phyloP scores from a whole-genome alignment of 768 basidiomycete genomes.

The Russula sp. region DNA sequence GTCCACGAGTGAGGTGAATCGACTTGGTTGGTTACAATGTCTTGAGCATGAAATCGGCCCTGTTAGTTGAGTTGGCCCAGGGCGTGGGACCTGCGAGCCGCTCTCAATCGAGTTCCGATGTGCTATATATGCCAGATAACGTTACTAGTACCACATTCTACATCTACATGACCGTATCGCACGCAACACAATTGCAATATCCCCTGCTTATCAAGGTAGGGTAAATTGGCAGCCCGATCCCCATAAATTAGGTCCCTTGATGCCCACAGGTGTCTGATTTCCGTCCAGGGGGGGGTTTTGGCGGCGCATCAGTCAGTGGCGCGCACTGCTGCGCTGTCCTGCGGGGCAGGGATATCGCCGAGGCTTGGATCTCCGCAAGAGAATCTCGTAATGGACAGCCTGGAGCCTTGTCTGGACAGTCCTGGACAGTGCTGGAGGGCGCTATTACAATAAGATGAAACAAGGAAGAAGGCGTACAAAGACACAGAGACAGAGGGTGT shows the following conservation, averaged over 20 bases:
- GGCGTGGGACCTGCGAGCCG: neutral
- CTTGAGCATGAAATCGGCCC: too few species aligned
- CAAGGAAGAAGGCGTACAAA: too few species aligned
- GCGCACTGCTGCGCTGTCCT: neutral
- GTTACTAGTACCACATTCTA: too few species aligned
- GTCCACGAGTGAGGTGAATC: too few species aligned
- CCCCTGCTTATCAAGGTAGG: neutral
- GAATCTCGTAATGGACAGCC: neutral
- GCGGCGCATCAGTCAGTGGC: conserved; percentile 2
- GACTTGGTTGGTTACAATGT: too few species aligned
- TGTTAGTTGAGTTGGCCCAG: too few species aligned
- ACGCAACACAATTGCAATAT: neutral
- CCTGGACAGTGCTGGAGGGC: too few species aligned
- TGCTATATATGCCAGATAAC: neutral
- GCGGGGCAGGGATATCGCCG: conserved; percentile 21
- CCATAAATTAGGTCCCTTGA: neutral
- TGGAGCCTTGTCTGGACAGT: too few species aligned
- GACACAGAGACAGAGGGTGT: too few species aligned
- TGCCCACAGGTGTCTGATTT: neutral
- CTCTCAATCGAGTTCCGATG: neutral
- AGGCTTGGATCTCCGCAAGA: neutral
- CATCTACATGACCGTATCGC: too few species aligned
- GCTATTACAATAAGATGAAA: too few species aligned
- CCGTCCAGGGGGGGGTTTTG: neutral
- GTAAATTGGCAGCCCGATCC: neutral